These are phyloP conservation scores for Juglanconis oblonga DNA, from an alignment of 2,329 filamentous ascomycete species.

Conservation along the genomic window DNA sequence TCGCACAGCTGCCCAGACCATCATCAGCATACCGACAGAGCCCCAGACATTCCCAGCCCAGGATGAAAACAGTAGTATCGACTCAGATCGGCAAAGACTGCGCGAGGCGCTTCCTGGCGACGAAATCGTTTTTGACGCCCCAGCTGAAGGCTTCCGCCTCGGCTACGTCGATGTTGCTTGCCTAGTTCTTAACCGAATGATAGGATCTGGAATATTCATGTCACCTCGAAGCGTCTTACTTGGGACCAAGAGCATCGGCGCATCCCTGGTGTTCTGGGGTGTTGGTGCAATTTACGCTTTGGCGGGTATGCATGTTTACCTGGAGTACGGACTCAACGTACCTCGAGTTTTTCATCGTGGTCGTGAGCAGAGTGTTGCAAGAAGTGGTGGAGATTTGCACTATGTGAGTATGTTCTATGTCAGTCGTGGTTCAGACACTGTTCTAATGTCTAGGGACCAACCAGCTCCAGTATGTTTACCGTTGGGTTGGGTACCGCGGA, in stretches of 20 bases:
- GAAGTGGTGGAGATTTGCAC: slow-evolving; percentile 46
- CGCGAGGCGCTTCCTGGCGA: slow-evolving; percentile 22
- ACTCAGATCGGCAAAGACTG: slow-evolving; percentile 19
- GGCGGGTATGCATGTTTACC: slow-evolving; percentile 34
- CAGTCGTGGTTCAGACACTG: not conserved
- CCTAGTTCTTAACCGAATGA: slow-evolving; percentile 35
- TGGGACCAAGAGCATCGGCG: slow-evolving; percentile 31
- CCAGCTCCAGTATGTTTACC: slow-evolving; percentile 43
- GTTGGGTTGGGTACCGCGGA: slow-evolving; percentile 32
- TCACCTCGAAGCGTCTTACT: slow-evolving; percentile 31
- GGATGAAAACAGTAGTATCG: slow-evolving; percentile 6
- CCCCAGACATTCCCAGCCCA: not conserved
- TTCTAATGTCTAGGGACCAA: not conserved
- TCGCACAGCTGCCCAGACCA: too few species aligned
- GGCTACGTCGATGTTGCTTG: slow-evolving; percentile 35
- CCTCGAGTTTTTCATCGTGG: slow-evolving; percentile 39
- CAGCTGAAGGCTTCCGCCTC: slow-evolving; percentile 32
- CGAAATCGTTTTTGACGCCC: slow-evolving; percentile 31
- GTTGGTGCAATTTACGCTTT: slow-evolving; percentile 36
- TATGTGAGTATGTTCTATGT: slow-evolving; percentile 28
- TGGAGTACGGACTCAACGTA: slow-evolving; percentile 46
- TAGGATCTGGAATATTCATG: slow-evolving; percentile 37
- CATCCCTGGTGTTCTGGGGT: slow-evolving; percentile 39
- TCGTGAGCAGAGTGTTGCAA: slow-evolving; percentile 38
- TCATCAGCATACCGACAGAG: not conserved